These are phyloP conservation scores for Penicillium sp. DNA, from an alignment of 2,329 filamentous ascomycete species.

Conservation along the genomic window DNA sequence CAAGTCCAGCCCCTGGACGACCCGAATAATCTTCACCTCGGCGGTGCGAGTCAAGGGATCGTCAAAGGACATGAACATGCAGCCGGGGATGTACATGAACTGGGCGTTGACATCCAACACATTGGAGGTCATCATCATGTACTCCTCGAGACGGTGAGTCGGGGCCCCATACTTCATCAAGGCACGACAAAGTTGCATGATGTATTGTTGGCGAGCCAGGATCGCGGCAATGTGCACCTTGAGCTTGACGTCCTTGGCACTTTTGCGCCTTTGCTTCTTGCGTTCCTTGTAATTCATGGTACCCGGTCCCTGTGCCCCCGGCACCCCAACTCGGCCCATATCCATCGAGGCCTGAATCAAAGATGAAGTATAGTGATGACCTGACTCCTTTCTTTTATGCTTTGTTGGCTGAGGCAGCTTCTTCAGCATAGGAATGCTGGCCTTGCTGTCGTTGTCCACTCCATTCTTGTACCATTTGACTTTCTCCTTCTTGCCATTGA, in stretches of 20 bases:
- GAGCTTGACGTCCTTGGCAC: slow-evolving; percentile 44
- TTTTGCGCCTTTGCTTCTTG: slow-evolving; percentile 44
- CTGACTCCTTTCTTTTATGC: not conserved
- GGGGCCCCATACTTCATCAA: slow-evolving; percentile 32
- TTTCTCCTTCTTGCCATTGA: slow-evolving; percentile 25
- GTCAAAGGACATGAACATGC: slow-evolving; percentile 60
- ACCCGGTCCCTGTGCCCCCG: slow-evolving; percentile 19
- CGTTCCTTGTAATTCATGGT: slow-evolving; percentile 19
- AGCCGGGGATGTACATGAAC: slow-evolving; percentile 74
- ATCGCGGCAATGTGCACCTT: slow-evolving; percentile 63
- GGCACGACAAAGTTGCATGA: slow-evolving; percentile 30
- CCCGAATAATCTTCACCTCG: slow-evolving; percentile 45
- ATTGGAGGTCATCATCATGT: slow-evolving; percentile 81
- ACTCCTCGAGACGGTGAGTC: slow-evolving; percentile 60
- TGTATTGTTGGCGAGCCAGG: slow-evolving; percentile 53
- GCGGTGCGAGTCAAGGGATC: slow-evolving; percentile 43
- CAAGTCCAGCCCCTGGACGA: slow-evolving; percentile 40
- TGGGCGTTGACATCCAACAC: slow-evolving; percentile 84
- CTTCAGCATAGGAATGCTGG: not conserved
- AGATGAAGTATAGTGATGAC: slow-evolving; percentile 26
- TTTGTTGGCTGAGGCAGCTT: not conserved
- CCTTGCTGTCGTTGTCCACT: slow-evolving; percentile 10
- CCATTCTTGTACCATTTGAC: slow-evolving; percentile 33
- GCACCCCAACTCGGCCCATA: slow-evolving; percentile 25
- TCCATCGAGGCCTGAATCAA: slow-evolving; percentile 26